These are phyloP conservation scores for Coelastrella sp. DNA, from an alignment of 139 green algal genomes.

Conservation along the genomic window DNA sequence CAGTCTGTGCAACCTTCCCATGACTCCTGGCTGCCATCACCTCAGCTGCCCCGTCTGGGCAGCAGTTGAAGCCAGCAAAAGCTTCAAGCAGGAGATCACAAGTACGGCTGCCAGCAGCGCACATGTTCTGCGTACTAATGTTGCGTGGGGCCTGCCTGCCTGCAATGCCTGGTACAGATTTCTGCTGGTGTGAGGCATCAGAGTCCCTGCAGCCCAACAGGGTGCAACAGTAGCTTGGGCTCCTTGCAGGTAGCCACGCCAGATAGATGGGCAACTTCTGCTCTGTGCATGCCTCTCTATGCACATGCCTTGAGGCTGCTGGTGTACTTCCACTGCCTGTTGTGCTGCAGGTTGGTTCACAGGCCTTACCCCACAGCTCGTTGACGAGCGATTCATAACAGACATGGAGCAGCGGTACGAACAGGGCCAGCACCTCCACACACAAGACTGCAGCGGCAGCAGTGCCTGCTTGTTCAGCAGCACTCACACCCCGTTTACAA, in stretches of 20 bases:
- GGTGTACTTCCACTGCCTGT: background rate
- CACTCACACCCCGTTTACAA: background rate
- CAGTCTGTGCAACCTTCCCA: constrained; percentile 39
- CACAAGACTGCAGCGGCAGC: constrained; percentile 33
- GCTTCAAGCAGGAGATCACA: constrained; percentile 7
- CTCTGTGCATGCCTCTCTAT: background rate
- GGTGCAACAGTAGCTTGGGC: too few relatives aligned
- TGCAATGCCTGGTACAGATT: too few relatives aligned
- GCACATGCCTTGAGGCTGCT: background rate
- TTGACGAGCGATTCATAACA: constrained; percentile 38
- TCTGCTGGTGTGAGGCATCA: too few relatives aligned
- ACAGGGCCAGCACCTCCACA: constrained; percentile 37
- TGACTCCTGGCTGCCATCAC: constrained; percentile 23
- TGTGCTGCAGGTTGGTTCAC: constrained; percentile 39
- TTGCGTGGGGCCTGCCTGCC: too few relatives aligned
- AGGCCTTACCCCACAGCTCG: constrained; percentile 18
- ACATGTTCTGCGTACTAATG: too few relatives aligned
- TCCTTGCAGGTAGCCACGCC: background rate
- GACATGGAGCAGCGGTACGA: constrained; percentile 35
- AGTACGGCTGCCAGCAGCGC: background rate
- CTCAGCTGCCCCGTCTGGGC: constrained; percentile 35
- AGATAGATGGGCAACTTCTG: background rate
- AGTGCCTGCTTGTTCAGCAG: background rate
- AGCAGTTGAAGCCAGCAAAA: constrained; percentile 7
- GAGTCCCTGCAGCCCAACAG: too few relatives aligned